Base-by-base conservation (phyloP, 2,329 filamentous ascomycete species). In the Alternaria sp. region DNA sequence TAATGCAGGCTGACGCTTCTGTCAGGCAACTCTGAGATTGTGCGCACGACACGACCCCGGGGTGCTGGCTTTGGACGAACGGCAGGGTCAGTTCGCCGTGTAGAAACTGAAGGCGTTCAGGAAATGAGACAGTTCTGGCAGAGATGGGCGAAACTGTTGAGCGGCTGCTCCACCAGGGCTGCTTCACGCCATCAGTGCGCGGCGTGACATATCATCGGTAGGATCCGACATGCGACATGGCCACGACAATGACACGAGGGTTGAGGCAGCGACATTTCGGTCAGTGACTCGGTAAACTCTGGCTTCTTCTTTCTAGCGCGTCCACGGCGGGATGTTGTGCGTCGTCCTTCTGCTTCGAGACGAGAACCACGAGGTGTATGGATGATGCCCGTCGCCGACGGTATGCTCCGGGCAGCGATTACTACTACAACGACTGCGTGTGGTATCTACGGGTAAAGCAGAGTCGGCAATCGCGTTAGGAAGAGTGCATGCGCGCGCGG, bases 1-100 rank as follows among this genome's bases (percentile, higher is more conserved):
- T 68, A 56, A 60, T 61, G 58, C 63, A 59, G 12, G 60, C 65
- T 64, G 60, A 67, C 62, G 63, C 65, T 60, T 46, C 49, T 51
- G 59, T 60, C 55, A 56, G 50, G 28, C 41, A 45, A 23, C 33
- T 55, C 50, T 45, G 49, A 45, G 41, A 50, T 50, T 41, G 54
- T 53, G 53, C 21, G 47, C 41, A 23, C 23, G 41, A 59, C 30
- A 33, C 26, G 26, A n/a, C 23, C 37, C 55, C 53, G 21, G 53
- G 21, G 33, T 37, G 33, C 33, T 37, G 33, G 33, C 33, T 37
- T 9, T 37, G 15, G 15, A 46, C 21, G 43, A 30, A 49, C 43
- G 26, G 55, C 23, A 47, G 33, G 49, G 20, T 15, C 20, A 51
- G 21, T 50, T 46, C 45, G 54, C 54, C 20, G 6, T 14, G 25